phyloP scores from a whole-genome alignment of 2,329 filamentous ascomycete species.

The Pyrenophora graminea region DNA sequence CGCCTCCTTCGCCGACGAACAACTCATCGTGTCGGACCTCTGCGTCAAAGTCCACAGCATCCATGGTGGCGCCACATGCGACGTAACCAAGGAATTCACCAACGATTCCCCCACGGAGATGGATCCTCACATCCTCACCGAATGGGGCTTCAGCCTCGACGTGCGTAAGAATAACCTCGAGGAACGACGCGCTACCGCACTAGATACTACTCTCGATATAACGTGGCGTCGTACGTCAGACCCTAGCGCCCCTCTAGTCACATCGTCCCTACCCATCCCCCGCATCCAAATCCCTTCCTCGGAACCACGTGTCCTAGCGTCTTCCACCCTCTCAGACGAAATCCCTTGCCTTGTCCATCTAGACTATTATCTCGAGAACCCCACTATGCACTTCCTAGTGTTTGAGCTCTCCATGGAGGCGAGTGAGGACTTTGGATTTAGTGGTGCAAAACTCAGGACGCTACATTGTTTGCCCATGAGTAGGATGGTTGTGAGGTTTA shows the following conservation, averaged over 20 bases:
- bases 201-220: slow-evolving; percentile 77
- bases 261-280: slow-evolving; percentile 72
- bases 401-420: slow-evolving; percentile 93
- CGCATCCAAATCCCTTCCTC: slow-evolving; percentile 78
- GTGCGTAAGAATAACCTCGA: slow-evolving; percentile 79
- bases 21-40: slow-evolving; percentile 66
- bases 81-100: slow-evolving; percentile 38
- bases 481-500: slow-evolving; percentile 72
- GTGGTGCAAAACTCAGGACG: slow-evolving; percentile 79
- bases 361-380: slow-evolving; percentile 83
- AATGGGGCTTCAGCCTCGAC: slow-evolving; percentile 73
- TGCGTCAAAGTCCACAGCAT: slow-evolving; percentile 64
- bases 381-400: slow-evolving; percentile 90
- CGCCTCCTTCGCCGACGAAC: slow-evolving; percentile 74
- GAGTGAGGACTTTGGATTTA: slow-evolving; percentile 90
- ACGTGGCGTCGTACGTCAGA: slow-evolving; percentile 69
- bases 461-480: slow-evolving; percentile 83
- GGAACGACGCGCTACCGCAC: slow-evolving; percentile 73
- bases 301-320: slow-evolving; percentile 80
- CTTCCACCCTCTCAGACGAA: slow-evolving; percentile 44
- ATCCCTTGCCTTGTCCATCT: slow-evolving; percentile 44
- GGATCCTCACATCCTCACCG: slow-evolving; percentile 68
- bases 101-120: slow-evolving; percentile 49
- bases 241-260: slow-evolving; percentile 34
- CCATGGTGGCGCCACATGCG: slow-evolving; percentile 66